Conservation (phyloP, 306 rosid species). For the Quercus cerris region DNA sequence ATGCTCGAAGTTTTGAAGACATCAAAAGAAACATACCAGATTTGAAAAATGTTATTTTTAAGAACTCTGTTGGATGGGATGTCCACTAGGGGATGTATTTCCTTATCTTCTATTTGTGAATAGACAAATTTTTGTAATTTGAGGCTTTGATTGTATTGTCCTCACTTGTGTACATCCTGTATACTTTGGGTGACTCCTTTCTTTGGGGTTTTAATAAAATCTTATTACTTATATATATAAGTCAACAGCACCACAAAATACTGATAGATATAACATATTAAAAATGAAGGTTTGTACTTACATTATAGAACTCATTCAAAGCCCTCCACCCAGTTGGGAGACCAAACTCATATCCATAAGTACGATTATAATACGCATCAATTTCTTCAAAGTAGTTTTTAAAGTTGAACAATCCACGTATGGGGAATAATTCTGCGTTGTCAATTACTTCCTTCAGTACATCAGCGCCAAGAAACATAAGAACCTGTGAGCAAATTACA, state of each 20-base stretch:
- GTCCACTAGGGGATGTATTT: too few species aligned
- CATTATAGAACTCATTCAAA: constrained; percentile 76
- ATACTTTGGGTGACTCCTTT: too few species aligned
- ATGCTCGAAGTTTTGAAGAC: too few species aligned
- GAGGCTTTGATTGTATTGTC: too few species aligned
- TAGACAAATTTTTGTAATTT: too few species aligned
- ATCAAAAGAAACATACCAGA: too few species aligned
- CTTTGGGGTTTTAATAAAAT: too few species aligned
- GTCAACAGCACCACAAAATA: neutral
- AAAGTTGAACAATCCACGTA: constrained; percentile 88
- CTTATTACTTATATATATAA: neutral
- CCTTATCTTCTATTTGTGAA: too few species aligned
- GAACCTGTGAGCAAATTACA: constrained; percentile 54
- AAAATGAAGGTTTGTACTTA: constrained; percentile 36
- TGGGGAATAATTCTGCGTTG: constrained; percentile 85
- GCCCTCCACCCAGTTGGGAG: constrained; percentile 80
- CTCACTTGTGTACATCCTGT: too few species aligned
- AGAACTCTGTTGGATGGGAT: too few species aligned
- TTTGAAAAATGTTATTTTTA: too few species aligned
- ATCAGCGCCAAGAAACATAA: constrained; percentile 82
- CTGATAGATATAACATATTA: neutral
- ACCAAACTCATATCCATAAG: constrained; percentile 67
- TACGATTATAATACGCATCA: constrained; percentile 78
- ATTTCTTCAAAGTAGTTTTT: constrained; percentile 78
- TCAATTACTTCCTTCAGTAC: constrained; percentile 70